Evolutionary conservation across 441 rosid genomes (phyloP), one percentile per base, ranked within the genome.

Genomic region (Jatropha podagrica): DNA sequence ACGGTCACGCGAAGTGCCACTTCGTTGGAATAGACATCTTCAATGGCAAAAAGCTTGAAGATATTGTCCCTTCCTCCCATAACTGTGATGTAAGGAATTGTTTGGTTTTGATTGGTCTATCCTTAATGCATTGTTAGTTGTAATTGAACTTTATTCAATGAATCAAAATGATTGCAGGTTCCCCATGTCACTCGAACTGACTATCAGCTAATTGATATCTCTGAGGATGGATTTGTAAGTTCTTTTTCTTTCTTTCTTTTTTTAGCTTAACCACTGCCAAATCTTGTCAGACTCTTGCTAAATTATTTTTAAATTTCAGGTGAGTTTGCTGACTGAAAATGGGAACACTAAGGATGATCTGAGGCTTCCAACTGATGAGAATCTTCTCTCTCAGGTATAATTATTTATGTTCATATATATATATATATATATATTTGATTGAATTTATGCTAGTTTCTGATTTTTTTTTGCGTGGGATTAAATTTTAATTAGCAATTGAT

Each of bases 261-360:
- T 23, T 23, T 23, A 23, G 23, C 23, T 23, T 23, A 23, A 23
- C 48, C 2, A 44, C 9, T 6, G 6, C 10, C 0, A 6, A 44
- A 44, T 44, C 48, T 44, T 44, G 48, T 44, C 2, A 1, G 9
- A 44, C 12, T 26, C 37, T 26, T 26, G 51, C 23, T 20, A 44
- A 46, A 41, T 38, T 26, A 13, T 26, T 58, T 20, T 26, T 3
- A 20, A 27, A 71, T 80, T 71, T 59, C 79, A 92, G 96, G 92
- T 92, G 78, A 89, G 92, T 65, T 88, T 92, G 71, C 87, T 92
- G 55, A 91, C 94, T 77, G 93, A 89, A 17, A 89, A 76, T 82
- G 97, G 97, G 17, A 81, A 82, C 76, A 92, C 97, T n/a, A 91
- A 92, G 84, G 97, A 92, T 83, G 96, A 92, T 81, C 88, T 92